A percentile compares a stretch with the other conserved stretches of the same genome.
phyloP scores from a whole-genome alignment of 2,329 filamentous ascomycete genomes.

The Aspergillus phoenicis region DNA sequence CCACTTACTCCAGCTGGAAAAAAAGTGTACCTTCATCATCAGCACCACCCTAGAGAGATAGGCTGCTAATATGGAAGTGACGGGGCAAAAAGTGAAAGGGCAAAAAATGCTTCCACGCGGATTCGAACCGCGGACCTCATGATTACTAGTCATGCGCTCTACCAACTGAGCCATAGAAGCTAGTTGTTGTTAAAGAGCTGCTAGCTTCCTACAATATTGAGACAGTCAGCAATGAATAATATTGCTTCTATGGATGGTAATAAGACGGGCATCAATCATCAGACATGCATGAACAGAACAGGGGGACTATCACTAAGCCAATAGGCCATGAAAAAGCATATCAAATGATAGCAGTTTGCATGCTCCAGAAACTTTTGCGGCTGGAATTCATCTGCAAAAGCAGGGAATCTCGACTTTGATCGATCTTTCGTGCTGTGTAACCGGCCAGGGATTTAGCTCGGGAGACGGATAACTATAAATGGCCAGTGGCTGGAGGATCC shows the following conservation, averaged over 20 bases:
- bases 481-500: not conserved
- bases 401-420: constrained; percentile 8
- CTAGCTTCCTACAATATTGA: too few species aligned
- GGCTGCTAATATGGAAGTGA: not conserved
- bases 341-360: not conserved
- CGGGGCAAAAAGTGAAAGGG: not conserved
- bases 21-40: too few species aligned
- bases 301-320: too few species aligned
- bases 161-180: not conserved
- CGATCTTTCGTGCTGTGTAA: constrained; percentile 5
- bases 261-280: too few species aligned
- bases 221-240: too few species aligned
- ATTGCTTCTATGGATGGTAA: too few species aligned
- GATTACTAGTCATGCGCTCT: constrained; percentile 1
- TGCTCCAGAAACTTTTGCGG: not conserved
- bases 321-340: not conserved
- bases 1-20: too few species aligned
- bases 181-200: not conserved
- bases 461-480: not conserved
- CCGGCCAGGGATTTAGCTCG: not conserved
- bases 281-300: too few species aligned
- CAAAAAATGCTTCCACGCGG: not conserved
- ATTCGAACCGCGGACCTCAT: not conserved
- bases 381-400: not conserved
- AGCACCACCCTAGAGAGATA: not conserved